A percentile compares a stretch with the other conserved stretches of the same genome.
Evolutionary conservation across 2,329 filamentous ascomycete species (phyloP).

Genomic region (Talaromyces sp.): DNA sequence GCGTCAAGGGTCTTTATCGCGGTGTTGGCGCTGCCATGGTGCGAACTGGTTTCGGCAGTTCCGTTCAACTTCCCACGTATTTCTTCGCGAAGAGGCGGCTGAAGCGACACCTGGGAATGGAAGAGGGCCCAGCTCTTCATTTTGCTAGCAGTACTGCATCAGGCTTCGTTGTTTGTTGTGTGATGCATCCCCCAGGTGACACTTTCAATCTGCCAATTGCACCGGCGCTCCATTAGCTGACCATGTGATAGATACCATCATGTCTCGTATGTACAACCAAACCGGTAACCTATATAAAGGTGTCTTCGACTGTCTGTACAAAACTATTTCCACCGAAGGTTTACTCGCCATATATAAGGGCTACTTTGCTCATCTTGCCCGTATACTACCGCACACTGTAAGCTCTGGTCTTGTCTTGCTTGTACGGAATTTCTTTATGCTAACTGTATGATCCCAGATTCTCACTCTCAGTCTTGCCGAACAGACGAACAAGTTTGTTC

Average conservation of each 20-base stretch:
- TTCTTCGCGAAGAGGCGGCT: constrained; percentile 92
- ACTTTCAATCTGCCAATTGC: constrained; percentile 11
- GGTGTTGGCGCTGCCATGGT: constrained; percentile 94
- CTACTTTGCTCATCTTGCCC: constrained; percentile 86
- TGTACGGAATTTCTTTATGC: neutral
- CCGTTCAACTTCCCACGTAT: constrained; percentile 93
- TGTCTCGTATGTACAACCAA: constrained; percentile 98
- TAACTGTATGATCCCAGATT: constrained; percentile 49
- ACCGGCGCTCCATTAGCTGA: constrained; percentile 8
- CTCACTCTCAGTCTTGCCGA: constrained; percentile 88
- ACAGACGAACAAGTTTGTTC: constrained; percentile 91
- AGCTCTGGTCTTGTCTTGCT: constrained; percentile 22
- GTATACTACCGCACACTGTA: constrained; percentile 88
- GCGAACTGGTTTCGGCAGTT: constrained; percentile 89
- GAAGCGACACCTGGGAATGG: constrained; percentile 75
- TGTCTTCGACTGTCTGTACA: constrained; percentile 84
- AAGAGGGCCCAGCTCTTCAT: constrained; percentile 85
- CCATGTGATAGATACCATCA: constrained; percentile 69
- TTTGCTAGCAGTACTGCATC: constrained; percentile 81
- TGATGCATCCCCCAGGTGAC: constrained; percentile 93
- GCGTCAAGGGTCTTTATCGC: constrained; percentile 75
- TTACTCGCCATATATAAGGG: constrained; percentile 95
- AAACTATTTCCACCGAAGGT: constrained; percentile 88
- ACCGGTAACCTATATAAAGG: constrained; percentile 94
- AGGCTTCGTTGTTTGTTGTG: constrained; percentile 92